These are phyloP conservation scores for Apiospora hydei DNA, from an alignment of 2,329 filamentous ascomycete genomes.

Conservation along the genomic window DNA sequence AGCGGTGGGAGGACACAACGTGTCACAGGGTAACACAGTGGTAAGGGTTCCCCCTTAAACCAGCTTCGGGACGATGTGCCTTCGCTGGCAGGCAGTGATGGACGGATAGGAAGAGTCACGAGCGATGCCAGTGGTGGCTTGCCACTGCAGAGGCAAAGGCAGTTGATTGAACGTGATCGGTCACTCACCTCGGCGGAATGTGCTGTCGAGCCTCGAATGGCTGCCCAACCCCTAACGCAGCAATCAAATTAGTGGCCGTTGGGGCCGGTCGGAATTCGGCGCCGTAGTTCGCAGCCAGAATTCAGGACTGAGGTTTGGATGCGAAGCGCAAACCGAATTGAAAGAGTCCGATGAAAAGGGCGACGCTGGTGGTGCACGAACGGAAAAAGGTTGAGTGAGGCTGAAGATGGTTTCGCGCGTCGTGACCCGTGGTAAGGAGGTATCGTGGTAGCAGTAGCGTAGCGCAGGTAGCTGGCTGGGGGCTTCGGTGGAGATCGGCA, in stretches of 20 bases:
- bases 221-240: slow-evolving; percentile 38
- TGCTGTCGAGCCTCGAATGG: slow-evolving; percentile 34
- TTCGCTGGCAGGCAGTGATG: slow-evolving; percentile 3
- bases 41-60: slow-evolving; percentile 5
- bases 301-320: slow-evolving; percentile 25
- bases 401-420: slow-evolving; percentile 26
- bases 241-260: slow-evolving; percentile 32
- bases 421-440: slow-evolving; percentile 25
- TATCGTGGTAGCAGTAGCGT: slow-evolving; percentile 24
- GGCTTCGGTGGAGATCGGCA: slow-evolving; percentile 13
- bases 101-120: not conserved
- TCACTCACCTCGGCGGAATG: slow-evolving; percentile 36
- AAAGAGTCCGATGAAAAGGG: slow-evolving; percentile 22
- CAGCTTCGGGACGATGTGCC: not conserved
- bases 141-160: not conserved
- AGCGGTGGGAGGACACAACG: slow-evolving; percentile 5
- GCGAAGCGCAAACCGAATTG: slow-evolving; percentile 30
- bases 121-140: slow-evolving; percentile 9
- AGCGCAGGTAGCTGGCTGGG: slow-evolving; percentile 14
- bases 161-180: slow-evolving; percentile 19
- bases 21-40: slow-evolving; percentile 3
- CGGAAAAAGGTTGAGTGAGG: slow-evolving; percentile 21
- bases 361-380: slow-evolving; percentile 16
- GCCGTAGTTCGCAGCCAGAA: slow-evolving; percentile 32
- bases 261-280: slow-evolving; percentile 31